Conservation (phyloP, 2,329 filamentous ascomycete genomes). For the Aspergillus bombycis region DNA sequence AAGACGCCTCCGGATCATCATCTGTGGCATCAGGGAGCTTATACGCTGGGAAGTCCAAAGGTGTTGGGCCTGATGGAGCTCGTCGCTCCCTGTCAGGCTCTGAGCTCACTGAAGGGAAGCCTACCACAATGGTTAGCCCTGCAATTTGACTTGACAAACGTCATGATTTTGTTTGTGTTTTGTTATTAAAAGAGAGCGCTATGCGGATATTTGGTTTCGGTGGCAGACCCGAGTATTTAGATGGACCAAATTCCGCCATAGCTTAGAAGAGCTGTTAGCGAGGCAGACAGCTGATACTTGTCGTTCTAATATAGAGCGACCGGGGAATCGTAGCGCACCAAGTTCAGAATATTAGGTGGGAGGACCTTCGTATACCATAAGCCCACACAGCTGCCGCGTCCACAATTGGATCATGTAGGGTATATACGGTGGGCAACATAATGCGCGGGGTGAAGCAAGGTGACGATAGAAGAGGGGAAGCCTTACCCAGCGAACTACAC, state of each 20-base stretch:
- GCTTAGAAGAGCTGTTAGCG: background rate
- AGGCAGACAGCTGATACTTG: background rate
- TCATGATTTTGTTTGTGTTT: background rate
- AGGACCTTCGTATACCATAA: background rate
- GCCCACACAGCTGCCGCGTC: background rate
- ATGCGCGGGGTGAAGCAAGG: background rate
- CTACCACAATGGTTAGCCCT: constrained; percentile 26
- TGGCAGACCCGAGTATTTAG: background rate
- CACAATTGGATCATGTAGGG: constrained; percentile 1
- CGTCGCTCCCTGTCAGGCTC: constrained; percentile 47
- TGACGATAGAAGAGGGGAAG: constrained; percentile 3
- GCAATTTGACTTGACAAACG: background rate
- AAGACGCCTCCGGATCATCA: constrained; percentile 38
- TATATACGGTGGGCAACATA: background rate
- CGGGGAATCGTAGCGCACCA: background rate
- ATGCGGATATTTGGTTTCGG: background rate
- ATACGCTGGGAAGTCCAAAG: constrained; percentile 56
- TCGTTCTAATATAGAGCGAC: background rate
- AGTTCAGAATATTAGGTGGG: background rate
- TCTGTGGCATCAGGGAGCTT: constrained; percentile 38
- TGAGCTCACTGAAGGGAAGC: constrained; percentile 34
- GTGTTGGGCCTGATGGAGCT: constrained; percentile 54
- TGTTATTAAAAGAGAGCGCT: background rate
- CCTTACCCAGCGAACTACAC: constrained; percentile 37
- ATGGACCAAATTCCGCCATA: background rate